Percentiles rank a stretch among this genome's conserved stretches.
These are phyloP conservation scores for Rhodamnia argentea DNA, from an alignment of 345 rosid genomes.

Conservation along the genomic window DNA sequence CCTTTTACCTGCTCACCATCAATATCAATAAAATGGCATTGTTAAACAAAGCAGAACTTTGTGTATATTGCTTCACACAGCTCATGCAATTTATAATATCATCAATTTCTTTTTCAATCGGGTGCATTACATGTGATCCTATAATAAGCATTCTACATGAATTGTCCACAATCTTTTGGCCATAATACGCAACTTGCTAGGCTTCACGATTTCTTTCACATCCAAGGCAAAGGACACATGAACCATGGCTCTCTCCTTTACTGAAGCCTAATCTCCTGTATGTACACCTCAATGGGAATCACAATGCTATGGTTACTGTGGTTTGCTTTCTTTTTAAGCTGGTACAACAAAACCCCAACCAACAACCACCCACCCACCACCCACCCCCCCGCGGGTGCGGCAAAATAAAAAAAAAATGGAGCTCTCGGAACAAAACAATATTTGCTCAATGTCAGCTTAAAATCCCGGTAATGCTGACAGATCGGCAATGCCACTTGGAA, in stretches of 20 bases:
- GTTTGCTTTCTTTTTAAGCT: not conserved
- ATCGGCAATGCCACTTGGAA: conserved; percentile 72
- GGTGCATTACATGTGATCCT: not conserved
- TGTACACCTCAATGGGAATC: not conserved
- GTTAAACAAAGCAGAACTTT: not conserved
- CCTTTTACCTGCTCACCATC: not conserved
- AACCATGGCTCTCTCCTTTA: not conserved
- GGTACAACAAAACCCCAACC: not conserved
- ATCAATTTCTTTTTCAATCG: not conserved
- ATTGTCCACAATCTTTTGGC: not conserved
- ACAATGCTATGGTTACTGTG: not conserved
- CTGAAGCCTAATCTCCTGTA: not conserved
- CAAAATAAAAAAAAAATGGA: too few species aligned
- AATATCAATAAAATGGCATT: not conserved
- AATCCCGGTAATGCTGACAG: conserved; percentile 78
- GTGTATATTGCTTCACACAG: not conserved
- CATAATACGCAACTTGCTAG: not conserved
- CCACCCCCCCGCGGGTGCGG: too few species aligned
- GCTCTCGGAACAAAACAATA: not conserved
- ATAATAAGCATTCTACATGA: not conserved
- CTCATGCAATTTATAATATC: not conserved
- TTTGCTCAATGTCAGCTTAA: conserved; percentile 12
- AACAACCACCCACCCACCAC: too few species aligned
- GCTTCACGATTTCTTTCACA: not conserved
- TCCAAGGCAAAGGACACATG: not conserved